Percentiles rank a stretch among this genome's conserved stretches.
These are phyloP conservation scores for Ensete ventricosum DNA, from an alignment of 176 grass and related monocot genomes.

Conservation along the genomic window DNA sequence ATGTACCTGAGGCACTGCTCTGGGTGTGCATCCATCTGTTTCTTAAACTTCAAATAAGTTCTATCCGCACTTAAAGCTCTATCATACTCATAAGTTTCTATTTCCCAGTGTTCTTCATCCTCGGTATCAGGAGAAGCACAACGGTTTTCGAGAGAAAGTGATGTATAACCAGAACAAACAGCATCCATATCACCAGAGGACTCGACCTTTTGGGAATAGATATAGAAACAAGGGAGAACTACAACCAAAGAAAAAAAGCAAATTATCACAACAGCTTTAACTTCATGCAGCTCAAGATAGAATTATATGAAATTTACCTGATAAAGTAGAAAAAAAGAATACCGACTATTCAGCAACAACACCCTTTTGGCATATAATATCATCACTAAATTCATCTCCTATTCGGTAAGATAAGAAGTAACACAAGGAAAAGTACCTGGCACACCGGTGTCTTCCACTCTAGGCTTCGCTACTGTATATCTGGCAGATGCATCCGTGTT, in stretches of 20 bases:
- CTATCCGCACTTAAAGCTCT: constrained; percentile 69
- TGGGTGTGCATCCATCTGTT: constrained; percentile 70
- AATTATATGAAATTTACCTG: neutral
- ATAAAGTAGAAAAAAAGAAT: neutral
- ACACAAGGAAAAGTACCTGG: constrained; percentile 33
- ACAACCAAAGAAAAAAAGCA: constrained; percentile 19
- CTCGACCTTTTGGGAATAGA: constrained; percentile 55
- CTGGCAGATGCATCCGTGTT: constrained; percentile 20
- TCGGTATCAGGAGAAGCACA: constrained; percentile 33
- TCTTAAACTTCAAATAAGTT: constrained; percentile 92
- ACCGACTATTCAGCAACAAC: neutral
- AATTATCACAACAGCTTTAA: neutral
- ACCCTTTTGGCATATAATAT: neutral
- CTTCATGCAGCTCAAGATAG: neutral
- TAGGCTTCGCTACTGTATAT: constrained; percentile 26
- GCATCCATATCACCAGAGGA: constrained; percentile 1
- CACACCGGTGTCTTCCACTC: constrained; percentile 25
- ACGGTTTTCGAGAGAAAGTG: constrained; percentile 31
- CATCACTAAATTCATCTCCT: neutral
- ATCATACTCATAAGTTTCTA: constrained; percentile 82
- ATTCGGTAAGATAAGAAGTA: neutral
- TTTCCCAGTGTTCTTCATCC: constrained; percentile 67
- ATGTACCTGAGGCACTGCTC: constrained; percentile 84
- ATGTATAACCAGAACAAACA: constrained; percentile 26
- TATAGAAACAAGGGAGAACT: constrained; percentile 93